phyloP scores from a whole-genome alignment of 108 stramenopile genomes.

The Cyclostephanos invisitatus region DNA sequence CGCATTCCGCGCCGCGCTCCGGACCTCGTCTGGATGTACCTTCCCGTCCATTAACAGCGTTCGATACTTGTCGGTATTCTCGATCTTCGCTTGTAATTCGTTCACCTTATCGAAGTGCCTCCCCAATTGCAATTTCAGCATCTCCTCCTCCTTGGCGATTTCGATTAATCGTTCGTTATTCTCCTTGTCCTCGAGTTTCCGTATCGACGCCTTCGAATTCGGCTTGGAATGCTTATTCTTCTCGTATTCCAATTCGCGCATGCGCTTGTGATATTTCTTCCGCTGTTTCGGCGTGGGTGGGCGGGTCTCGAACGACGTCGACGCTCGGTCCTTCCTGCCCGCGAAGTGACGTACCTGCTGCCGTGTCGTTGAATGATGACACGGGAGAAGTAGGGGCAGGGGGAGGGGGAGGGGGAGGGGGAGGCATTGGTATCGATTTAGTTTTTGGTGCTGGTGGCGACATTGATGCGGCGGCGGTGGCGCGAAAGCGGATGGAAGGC shows the following conservation, averaged over 20 bases:
- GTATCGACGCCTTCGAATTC: conserved; percentile 65
- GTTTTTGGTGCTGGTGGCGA: too few species aligned
- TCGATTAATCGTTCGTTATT: conserved; percentile 33
- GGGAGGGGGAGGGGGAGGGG: too few species aligned
- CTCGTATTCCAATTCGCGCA: conserved; percentile 41
- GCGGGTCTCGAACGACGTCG: conserved; percentile 58
- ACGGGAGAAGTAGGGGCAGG: too few species aligned
- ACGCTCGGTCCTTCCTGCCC: conserved; percentile 66
- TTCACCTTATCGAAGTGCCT: conserved; percentile 51
- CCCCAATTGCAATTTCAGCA: conserved; percentile 31
- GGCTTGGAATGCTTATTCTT: conserved; percentile 63
- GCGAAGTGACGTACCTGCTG: conserved; percentile 26
- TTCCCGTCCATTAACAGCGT: conserved; percentile 19
- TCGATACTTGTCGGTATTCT: conserved; percentile 32
- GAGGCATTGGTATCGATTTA: too few species aligned
- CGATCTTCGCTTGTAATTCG: conserved; percentile 27
- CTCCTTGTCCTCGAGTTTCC: conserved; percentile 41
- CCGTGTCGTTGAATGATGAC: background rate
- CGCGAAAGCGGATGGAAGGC: too few species aligned
- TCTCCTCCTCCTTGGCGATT: conserved; percentile 51
- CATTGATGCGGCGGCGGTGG: too few species aligned
- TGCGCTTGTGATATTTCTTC: conserved; percentile 58
- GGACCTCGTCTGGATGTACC: conserved; percentile 19
- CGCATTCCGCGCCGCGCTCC: conserved; percentile 31
- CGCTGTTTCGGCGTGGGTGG: conserved; percentile 69